Evolutionary conservation across 2,329 filamentous ascomycete genomes (phyloP).

Genomic region (Shiraia sp.): DNA sequence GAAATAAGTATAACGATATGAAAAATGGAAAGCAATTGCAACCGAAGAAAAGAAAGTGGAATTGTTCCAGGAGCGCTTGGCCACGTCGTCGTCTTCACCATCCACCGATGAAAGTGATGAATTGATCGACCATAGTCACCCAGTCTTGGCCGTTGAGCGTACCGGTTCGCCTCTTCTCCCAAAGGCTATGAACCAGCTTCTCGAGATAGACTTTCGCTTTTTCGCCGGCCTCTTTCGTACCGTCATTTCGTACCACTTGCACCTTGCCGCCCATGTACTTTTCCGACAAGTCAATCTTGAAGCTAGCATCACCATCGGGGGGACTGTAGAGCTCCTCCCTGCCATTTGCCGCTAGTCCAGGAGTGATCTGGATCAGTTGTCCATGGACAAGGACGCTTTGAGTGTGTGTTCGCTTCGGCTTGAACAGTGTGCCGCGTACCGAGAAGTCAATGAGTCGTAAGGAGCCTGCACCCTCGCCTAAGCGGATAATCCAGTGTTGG

Average conservation of each 20-base stretch:
- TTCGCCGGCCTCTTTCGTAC: conserved; percentile 35
- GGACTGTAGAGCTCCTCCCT: conserved; percentile 30
- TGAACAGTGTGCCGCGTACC: conserved; percentile 40
- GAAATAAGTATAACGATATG: too few species aligned
- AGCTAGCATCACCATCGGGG: conserved; percentile 44
- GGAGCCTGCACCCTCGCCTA: conserved; percentile 35
- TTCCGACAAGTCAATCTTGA: conserved; percentile 43
- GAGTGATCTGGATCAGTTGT: conserved; percentile 24
- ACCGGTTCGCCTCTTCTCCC: conserved; percentile 38
- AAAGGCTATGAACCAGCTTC: conserved; percentile 31
- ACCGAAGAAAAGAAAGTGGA: background rate
- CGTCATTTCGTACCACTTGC: conserved; percentile 39
- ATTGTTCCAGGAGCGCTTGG: background rate
- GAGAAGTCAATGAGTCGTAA: conserved; percentile 39
- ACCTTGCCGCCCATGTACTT: conserved; percentile 38
- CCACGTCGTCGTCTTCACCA: conserved; percentile 13
- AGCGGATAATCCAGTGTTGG: conserved; percentile 43
- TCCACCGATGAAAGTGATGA: conserved; percentile 39
- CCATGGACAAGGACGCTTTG: conserved; percentile 25
- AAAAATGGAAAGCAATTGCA: background rate
- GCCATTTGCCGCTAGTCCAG: conserved; percentile 11
- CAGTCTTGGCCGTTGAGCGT: conserved; percentile 40
- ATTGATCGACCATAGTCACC: conserved; percentile 41
- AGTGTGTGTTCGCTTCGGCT: conserved; percentile 30
- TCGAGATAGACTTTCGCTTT: conserved; percentile 24